Base-by-base conservation (phyloP, 306 rosid genomes). In the Prinsepia uniflora region DNA sequence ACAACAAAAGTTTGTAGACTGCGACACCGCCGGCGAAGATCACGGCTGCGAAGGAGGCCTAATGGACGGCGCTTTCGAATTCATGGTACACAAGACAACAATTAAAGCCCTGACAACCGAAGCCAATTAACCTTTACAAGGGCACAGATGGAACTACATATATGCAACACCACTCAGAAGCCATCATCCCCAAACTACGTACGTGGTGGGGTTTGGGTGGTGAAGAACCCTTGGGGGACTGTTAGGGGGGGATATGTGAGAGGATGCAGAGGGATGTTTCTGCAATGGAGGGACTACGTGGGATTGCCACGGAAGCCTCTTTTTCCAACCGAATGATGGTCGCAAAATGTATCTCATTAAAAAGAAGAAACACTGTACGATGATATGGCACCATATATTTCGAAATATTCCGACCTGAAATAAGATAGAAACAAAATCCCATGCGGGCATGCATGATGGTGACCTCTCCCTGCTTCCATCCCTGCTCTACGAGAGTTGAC, bases 231-330 rank as follows among this genome's bases (percentile, higher is more conserved):
- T 0, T 80, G 84, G 85, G 85, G 85, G 20, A 46, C 74, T 0
- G 7, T 43, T 0, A 80, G 83, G 87, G 85, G 71, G 11, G 82
- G 85, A 2, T 85, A 73, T 49, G 72, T 79, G 24, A 70, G 24
- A 70, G 76, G 19, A 79, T 81, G 78, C 82, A 77, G 43, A 77
- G 80, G 57, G 82, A 65, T 44, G 42, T 82, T 10, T 60, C 14
- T 62, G 77, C 86, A 8, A 12, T 24, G 0, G 78, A 82, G 74
- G 87, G 86, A 44, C 75, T 78, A 0, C 76, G 78, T 63, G 87
- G 89, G 67, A 82, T 87, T 17, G 86, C 84, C 4, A 74, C 75
- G 83, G 66, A 71, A 44, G 81, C 87, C 4, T 83, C 88, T 68
- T 86, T 73, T 49, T n/a, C 84, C 84, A 8, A 83, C 84, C 12